These are phyloP conservation scores for Saccharum hybrid DNA, from an alignment of 202 grass and related monocot species.

Conservation along the genomic window DNA sequence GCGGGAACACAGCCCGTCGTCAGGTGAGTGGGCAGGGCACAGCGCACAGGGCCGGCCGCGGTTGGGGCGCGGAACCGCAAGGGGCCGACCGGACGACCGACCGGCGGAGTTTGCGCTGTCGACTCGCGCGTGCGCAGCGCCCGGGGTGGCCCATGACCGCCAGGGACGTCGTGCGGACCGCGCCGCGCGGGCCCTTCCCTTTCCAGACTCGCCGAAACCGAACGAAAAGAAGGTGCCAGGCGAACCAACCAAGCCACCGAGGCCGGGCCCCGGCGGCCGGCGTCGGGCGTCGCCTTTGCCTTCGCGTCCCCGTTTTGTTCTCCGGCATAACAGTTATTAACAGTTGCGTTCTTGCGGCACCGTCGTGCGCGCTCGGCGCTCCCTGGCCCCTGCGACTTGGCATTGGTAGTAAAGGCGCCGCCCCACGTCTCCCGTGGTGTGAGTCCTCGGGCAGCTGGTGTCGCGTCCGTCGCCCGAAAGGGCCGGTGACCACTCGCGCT, in stretches of 20 bases:
- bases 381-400: too few species aligned
- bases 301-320: background rate
- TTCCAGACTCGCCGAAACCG: background rate
- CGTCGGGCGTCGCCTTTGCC: background rate
- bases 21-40: background rate
- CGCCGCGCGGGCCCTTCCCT: background rate
- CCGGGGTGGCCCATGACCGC: background rate
- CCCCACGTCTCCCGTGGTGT: too few species aligned
- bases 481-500: too few species aligned
- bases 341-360: too few species aligned
- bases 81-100: background rate
- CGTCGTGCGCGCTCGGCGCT: too few species aligned
- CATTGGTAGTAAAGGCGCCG: too few species aligned
- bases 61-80: background rate
- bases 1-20: slow-evolving; percentile 22
- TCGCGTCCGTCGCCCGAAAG: too few species aligned
- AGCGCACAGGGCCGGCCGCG: background rate
- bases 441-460: too few species aligned
- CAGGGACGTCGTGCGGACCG: slow-evolving; percentile 3
- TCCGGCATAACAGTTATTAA: too few species aligned
- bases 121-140: background rate
- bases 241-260: background rate
- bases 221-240: too few species aligned
- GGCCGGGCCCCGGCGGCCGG: background rate
- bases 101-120: slow-evolving; percentile 31